These are phyloP conservation scores for Fraxinus platypoda DNA, from an alignment of 305 asterid genomes.

Conservation along the genomic window DNA sequence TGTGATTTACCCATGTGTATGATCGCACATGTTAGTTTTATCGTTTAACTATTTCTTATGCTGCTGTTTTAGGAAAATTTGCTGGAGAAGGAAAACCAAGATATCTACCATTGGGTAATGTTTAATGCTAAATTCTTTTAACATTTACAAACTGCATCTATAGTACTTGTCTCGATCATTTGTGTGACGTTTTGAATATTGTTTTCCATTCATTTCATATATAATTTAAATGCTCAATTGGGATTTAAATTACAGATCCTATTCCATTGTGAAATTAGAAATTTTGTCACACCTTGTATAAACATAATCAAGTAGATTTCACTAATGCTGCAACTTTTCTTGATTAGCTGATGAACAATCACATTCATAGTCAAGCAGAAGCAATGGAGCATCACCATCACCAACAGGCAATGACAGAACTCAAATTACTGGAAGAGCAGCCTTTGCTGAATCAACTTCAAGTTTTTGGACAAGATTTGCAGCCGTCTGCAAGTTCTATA, in stretches of 20 bases:
- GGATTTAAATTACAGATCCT: too few relatives aligned
- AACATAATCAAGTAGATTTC: neutral
- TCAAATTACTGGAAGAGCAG: slow-evolving; percentile 51
- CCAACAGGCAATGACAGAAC: slow-evolving; percentile 47
- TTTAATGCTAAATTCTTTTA: neutral
- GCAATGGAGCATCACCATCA: slow-evolving; percentile 37
- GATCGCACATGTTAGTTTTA: neutral
- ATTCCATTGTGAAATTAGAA: neutral
- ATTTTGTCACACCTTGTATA: neutral
- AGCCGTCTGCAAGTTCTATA: neutral
- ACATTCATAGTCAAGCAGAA: slow-evolving; percentile 49
- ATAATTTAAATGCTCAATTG: neutral
- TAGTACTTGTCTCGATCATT: neutral
- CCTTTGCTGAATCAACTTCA: slow-evolving; percentile 56
- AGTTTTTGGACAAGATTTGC: slow-evolving; percentile 50
- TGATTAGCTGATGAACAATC: slow-evolving; percentile 55
- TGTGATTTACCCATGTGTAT: neutral
- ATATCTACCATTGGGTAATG: slow-evolving; percentile 68
- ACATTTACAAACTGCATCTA: neutral
- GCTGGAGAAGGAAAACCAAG: slow-evolving; percentile 78
- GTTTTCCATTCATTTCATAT: neutral
- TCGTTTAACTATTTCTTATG: neutral
- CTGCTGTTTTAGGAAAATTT: slow-evolving; percentile 41
- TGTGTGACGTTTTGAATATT: neutral
- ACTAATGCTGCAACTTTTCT: neutral